Evolutionary conservation across 1,139 yeast genomes (phyloP).

Genomic region (Candida labiduridarum): DNA sequence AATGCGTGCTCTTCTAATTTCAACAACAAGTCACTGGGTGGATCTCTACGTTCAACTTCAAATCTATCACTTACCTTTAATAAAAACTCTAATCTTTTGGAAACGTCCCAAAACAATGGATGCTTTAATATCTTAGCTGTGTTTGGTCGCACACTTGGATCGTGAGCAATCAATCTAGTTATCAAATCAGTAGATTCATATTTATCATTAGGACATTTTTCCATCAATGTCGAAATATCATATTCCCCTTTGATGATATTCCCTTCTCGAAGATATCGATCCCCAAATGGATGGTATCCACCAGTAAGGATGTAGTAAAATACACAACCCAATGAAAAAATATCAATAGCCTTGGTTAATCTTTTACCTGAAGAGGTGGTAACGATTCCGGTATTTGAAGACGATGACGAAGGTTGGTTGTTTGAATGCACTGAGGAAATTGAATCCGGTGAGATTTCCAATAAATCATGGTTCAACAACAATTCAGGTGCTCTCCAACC

Average conservation of each 20-base stretch:
- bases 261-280: slow-evolving; percentile 81
- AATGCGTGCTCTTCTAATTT: slow-evolving; percentile 60
- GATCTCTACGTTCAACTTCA: slow-evolving; percentile 85
- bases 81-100: slow-evolving; percentile 77
- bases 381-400: slow-evolving; percentile 7
- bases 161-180: slow-evolving; percentile 64
- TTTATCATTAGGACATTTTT: slow-evolving; percentile 45
- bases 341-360: slow-evolving; percentile 88
- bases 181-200: slow-evolving; percentile 76
- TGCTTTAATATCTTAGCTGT: slow-evolving; percentile 71
- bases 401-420: slow-evolving; percentile 9
- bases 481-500: slow-evolving; percentile 99
- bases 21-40: slow-evolving; percentile 68
- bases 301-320: slow-evolving; percentile 81
- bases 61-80: slow-evolving; percentile 88
- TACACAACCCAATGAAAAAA: slow-evolving; percentile 93
- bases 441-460: slow-evolving; percentile 41
- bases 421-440: slow-evolving; percentile 36
- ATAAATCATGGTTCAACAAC: slow-evolving; percentile 47
- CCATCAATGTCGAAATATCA: slow-evolving; percentile 48
- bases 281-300: slow-evolving; percentile 96
- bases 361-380: slow-evolving; percentile 45
- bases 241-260: slow-evolving; percentile 80
- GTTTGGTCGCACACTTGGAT: slow-evolving; percentile 75
- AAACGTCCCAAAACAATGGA: slow-evolving; percentile 85